phyloP scores from a whole-genome alignment of 1,139 yeast genomes.

The Debaryomyces psychrophilus region DNA sequence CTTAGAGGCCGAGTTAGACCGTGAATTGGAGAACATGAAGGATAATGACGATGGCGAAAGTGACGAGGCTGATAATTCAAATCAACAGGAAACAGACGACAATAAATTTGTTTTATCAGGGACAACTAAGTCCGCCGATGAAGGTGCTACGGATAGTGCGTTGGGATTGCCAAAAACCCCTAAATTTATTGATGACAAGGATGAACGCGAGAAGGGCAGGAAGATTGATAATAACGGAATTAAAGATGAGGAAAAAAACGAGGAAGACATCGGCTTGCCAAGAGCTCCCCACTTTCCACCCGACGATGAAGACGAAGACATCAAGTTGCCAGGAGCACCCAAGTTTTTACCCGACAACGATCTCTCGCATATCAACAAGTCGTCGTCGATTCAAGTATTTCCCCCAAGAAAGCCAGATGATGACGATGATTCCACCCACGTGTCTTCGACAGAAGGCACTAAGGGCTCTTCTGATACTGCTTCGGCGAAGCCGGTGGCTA shows the following conservation, averaged over 20 bases:
- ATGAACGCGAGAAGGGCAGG: conserved; percentile 3
- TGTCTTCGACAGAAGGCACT: not conserved
- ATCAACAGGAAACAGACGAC: not conserved
- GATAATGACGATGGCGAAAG: conserved; percentile 11
- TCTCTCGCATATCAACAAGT: conserved; percentile 39
- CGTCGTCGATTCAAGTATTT: conserved; percentile 43
- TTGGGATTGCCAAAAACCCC: conserved; percentile 16
- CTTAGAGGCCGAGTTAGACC: conserved; percentile 32
- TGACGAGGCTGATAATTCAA: not conserved
- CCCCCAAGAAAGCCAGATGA: conserved; percentile 23
- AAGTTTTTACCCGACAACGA: conserved; percentile 44
- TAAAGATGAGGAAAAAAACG: not conserved
- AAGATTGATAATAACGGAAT: not conserved
- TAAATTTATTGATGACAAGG: conserved; percentile 5
- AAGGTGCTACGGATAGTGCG: conserved; percentile 9
- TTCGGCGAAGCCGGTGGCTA: not conserved
- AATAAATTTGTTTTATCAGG: conserved; percentile 11
- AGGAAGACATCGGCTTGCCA: conserved; percentile 23
- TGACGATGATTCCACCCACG: not conserved
- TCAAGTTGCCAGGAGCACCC: conserved; percentile 48
- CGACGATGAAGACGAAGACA: conserved; percentile 25
- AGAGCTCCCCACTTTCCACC: conserved; percentile 40
- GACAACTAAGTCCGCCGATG: conserved; percentile 17
- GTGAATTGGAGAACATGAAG: conserved; percentile 25
- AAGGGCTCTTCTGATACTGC: not conserved